Evolutionary conservation across 73 alveolate genomes (phyloP).

Genomic region (Paramecium pentaurelia): DNA sequence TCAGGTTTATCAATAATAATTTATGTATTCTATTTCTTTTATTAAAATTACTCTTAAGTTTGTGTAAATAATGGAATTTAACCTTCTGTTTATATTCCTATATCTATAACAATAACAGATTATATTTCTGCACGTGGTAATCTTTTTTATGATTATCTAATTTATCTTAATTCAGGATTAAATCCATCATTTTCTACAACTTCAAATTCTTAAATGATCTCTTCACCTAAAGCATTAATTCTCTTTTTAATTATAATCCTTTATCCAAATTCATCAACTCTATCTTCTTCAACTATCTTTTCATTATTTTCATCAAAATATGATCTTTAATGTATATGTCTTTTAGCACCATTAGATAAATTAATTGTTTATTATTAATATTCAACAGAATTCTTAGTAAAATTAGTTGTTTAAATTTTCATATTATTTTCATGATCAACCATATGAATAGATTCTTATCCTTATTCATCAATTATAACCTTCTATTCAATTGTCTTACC

Average conservation of each 20-base stretch:
- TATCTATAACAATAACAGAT: background rate
- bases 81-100: background rate
- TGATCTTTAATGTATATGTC: background rate
- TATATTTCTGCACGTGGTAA: background rate
- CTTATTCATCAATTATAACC: slow-evolving; percentile 4
- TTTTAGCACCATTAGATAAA: slow-evolving; percentile 40
- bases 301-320: slow-evolving; percentile 38
- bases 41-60: slow-evolving; percentile 30
- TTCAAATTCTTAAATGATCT: slow-evolving; percentile 10
- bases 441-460: background rate
- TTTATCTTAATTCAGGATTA: background rate
- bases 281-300: slow-evolving; percentile 18
- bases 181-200: background rate
- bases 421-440: slow-evolving; percentile 2
- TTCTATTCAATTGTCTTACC: background rate
- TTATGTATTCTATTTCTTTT: background rate
- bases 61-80: background rate
- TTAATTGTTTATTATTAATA: background rate
- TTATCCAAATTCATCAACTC: slow-evolving; percentile 39
- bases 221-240: slow-evolving; percentile 33
- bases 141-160: slow-evolving; percentile 8
- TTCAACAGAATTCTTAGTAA: slow-evolving; percentile 29
- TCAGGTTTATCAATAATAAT: slow-evolving; percentile 9
- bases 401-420: background rate
- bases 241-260: background rate